Evolutionary conservation across 352 stramenopile species (phyloP).

Genomic region (Blastocystis sp.): DNA sequence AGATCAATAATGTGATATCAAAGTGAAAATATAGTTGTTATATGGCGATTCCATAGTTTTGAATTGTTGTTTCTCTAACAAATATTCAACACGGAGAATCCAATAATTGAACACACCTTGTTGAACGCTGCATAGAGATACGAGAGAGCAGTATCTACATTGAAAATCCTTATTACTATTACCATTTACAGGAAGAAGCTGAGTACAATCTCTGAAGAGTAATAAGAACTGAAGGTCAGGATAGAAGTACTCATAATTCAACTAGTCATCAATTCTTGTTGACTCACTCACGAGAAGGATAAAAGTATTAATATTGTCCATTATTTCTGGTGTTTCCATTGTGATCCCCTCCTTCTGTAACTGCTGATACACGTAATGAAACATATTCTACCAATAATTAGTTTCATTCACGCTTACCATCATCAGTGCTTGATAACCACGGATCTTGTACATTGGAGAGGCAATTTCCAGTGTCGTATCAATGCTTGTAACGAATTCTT

Average conservation of each 20-base stretch:
- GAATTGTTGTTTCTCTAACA: background rate
- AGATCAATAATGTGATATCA: background rate
- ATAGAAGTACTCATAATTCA: constrained; percentile 20
- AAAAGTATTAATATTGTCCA: constrained; percentile 27
- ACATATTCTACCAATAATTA: background rate
- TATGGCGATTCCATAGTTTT: too few relatives aligned
- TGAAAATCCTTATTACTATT: background rate
- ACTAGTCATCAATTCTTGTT: background rate
- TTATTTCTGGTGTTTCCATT: constrained; percentile 21
- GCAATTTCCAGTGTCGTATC: background rate
- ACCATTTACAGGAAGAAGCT: background rate
- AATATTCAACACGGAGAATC: background rate
- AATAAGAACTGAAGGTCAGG: background rate
- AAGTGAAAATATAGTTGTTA: too few relatives aligned
- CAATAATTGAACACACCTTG: background rate
- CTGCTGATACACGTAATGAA: constrained; percentile 10
- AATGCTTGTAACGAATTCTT: background rate
- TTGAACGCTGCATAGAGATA: background rate
- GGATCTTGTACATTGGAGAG: background rate
- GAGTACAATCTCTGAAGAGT: background rate
- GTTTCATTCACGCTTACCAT: background rate
- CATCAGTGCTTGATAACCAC: background rate
- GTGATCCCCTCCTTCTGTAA: background rate
- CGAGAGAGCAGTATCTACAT: background rate
- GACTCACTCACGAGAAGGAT: background rate